phyloP scores from a whole-genome alignment of 1,284 basidiomycete species.

The Ceratobasidium sp. region DNA sequence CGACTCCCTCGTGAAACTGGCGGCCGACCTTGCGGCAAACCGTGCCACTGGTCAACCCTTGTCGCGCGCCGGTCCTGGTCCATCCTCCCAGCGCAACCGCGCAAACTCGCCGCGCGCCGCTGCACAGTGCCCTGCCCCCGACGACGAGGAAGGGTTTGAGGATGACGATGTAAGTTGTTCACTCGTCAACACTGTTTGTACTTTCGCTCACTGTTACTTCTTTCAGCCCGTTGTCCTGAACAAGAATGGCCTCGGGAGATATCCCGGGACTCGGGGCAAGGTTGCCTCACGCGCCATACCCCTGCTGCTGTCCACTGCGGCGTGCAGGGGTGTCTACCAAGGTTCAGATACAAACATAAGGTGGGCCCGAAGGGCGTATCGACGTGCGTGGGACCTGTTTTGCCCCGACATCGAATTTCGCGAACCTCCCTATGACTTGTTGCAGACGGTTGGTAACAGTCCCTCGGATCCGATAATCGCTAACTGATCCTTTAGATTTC shows the following conservation, averaged over 20 bases:
- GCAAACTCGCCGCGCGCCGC: too few relatives aligned
- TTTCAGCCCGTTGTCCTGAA: not conserved
- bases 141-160: too few relatives aligned
- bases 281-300: conserved; percentile 5
- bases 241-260: not conserved
- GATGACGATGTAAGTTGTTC: too few relatives aligned
- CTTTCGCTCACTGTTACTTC: too few relatives aligned
- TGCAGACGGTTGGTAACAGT: not conserved
- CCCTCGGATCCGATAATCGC: too few relatives aligned
- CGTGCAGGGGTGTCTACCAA: not conserved
- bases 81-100: not conserved
- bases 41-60: not conserved
- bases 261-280: not conserved
- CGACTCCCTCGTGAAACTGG: not conserved
- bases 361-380: not conserved
- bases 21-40: not conserved
- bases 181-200: too few relatives aligned
- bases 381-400: not conserved
- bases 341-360: not conserved
- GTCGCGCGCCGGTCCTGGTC: not conserved
- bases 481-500: not conserved
- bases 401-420: not conserved
- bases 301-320: not conserved
- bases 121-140: too few relatives aligned
- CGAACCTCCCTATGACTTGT: not conserved